Conservation (phyloP, 345 rosid species). For the Garcia nutans region DNA sequence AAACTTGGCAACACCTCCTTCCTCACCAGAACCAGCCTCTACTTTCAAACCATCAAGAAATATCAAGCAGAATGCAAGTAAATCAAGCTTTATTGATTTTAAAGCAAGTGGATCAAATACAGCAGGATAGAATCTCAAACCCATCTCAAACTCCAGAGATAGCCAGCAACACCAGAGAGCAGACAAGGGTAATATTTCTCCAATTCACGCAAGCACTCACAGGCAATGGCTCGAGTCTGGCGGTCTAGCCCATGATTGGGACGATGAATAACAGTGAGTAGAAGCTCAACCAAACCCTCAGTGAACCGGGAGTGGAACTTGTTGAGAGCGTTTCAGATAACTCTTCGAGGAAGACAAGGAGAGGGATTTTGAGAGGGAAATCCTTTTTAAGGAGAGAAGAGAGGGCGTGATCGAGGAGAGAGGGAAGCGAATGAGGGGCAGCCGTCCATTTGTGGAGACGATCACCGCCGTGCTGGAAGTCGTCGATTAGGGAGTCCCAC, state of each 20-base stretch:
- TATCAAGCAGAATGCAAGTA: slow-evolving; percentile 64
- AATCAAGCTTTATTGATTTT: slow-evolving; percentile 83
- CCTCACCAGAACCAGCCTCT: slow-evolving; percentile 25
- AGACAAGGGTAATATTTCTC: slow-evolving; percentile 76
- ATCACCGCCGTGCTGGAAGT: slow-evolving; percentile 65
- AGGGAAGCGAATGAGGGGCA: slow-evolving; percentile 31
- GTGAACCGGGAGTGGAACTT: slow-evolving; percentile 34
- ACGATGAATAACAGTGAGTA: slow-evolving; percentile 69
- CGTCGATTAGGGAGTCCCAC: slow-evolving; percentile 78
- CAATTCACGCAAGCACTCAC: slow-evolving; percentile 83
- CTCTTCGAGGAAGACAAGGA: slow-evolving; percentile 77
- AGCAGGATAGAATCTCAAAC: slow-evolving; percentile 64
- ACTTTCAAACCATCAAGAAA: slow-evolving; percentile 40
- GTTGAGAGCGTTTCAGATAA: slow-evolving; percentile 36
- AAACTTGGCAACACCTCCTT: slow-evolving; percentile 37
- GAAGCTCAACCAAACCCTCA: slow-evolving; percentile 65
- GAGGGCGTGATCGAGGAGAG: slow-evolving; percentile 61
- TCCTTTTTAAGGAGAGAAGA: slow-evolving; percentile 63
- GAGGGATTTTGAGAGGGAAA: slow-evolving; percentile 63
- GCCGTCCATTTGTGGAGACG: slow-evolving; percentile 55
- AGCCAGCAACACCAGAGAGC: slow-evolving; percentile 70
- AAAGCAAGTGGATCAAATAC: slow-evolving; percentile 93
- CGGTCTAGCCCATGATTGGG: slow-evolving; percentile 87
- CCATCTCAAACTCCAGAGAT: slow-evolving; percentile 74
- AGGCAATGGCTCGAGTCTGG: slow-evolving; percentile 76